Conservation (phyloP, 1,139 yeast species). For the Petasospora fabianii region DNA sequence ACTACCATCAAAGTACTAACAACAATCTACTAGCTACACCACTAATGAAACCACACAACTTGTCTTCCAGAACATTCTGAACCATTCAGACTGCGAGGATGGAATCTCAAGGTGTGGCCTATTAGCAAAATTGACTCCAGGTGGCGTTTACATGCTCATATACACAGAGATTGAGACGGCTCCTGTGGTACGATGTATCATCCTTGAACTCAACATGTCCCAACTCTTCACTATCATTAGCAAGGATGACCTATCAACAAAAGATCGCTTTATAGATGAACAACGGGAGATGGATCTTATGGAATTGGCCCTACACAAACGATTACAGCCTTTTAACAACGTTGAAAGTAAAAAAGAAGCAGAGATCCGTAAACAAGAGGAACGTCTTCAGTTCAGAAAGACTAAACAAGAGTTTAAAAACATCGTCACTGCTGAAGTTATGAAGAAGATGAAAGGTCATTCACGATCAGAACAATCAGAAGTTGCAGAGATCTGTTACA, state of each 20-base stretch:
- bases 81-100: slow-evolving; percentile 15
- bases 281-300: slow-evolving; percentile 24
- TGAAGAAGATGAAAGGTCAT: slow-evolving; percentile 11
- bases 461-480: slow-evolving; percentile 19
- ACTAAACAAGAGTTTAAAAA: slow-evolving; percentile 18
- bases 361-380: slow-evolving; percentile 17
- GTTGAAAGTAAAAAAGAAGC: slow-evolving; percentile 19
- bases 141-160: slow-evolving; percentile 18
- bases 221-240: slow-evolving; percentile 13
- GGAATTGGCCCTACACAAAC: slow-evolving; percentile 19
- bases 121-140: slow-evolving; percentile 10
- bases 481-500: slow-evolving; percentile 24
- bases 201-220: slow-evolving; percentile 16
- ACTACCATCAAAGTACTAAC: background rate
- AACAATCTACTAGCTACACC: slow-evolving; percentile 16
- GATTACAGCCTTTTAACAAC: slow-evolving; percentile 13
- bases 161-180: slow-evolving; percentile 15
- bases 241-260: slow-evolving; percentile 1
- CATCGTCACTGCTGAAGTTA: slow-evolving; percentile 18
- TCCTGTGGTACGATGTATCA: slow-evolving; percentile 19
- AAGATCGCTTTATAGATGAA: slow-evolving; percentile 21
- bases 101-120: slow-evolving; percentile 15
- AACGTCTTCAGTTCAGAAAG: slow-evolving; percentile 15
- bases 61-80: slow-evolving; percentile 16
- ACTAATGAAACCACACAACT: slow-evolving; percentile 12